Conservation (phyloP, 176 grass and related monocot genomes). For the Oryza australiensis region DNA sequence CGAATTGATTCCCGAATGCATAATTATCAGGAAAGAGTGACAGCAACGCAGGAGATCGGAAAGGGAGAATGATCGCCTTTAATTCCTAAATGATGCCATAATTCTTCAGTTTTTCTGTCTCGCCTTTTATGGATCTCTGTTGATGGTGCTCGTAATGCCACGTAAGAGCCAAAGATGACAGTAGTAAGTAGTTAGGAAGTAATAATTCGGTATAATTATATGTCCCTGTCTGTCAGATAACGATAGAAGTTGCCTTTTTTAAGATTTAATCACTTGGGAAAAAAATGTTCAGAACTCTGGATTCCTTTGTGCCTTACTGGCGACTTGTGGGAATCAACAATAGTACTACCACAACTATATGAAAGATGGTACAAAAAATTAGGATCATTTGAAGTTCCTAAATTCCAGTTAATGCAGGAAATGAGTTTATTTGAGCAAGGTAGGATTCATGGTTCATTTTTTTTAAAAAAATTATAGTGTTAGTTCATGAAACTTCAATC, state of each 20-base stretch:
- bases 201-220: not conserved
- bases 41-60: not conserved
- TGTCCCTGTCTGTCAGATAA: conserved; percentile 2
- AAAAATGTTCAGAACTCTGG: not conserved
- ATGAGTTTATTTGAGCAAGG: not conserved
- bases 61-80: not conserved
- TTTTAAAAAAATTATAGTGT: too few relatives aligned
- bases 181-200: not conserved
- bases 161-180: conserved; percentile 1
- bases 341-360: too few relatives aligned
- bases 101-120: not conserved
- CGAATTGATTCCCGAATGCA: not conserved
- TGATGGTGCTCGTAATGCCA: conserved; percentile 11
- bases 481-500: not conserved
- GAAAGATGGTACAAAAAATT: too few relatives aligned
- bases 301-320: not conserved
- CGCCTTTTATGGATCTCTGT: not conserved
- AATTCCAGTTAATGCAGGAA: too few relatives aligned
- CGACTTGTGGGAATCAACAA: too few relatives aligned
- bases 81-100: not conserved
- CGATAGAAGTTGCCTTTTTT: not conserved
- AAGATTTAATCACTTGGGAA: conserved; percentile 3
- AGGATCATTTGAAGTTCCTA: not conserved
- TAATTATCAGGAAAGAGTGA: not conserved
- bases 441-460: not conserved